Evolutionary conservation across 1,284 basidiomycete species (phyloP).

Genomic region (Mycena citricolor): DNA sequence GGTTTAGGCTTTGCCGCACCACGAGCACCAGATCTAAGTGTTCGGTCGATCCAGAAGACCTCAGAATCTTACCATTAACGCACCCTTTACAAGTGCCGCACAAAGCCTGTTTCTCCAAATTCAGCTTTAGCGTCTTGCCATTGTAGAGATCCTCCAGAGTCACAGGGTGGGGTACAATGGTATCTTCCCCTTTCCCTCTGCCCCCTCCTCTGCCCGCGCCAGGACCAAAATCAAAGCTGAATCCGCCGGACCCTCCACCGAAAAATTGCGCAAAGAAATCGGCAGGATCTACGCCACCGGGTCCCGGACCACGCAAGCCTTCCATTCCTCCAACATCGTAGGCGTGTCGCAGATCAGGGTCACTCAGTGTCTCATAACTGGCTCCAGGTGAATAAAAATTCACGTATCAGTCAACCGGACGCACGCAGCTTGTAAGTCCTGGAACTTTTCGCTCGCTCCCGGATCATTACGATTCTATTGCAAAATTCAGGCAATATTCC

Average conservation of each 20-base stretch:
- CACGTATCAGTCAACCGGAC: constrained; percentile 32
- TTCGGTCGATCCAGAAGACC: constrained; percentile 2
- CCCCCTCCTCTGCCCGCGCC: constrained; percentile 41
- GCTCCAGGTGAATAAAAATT: constrained; percentile 12
- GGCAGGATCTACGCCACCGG: constrained; percentile 47
- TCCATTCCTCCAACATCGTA: constrained; percentile 86
- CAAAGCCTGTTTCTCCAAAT: constrained; percentile 82
- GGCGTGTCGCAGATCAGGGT: constrained; percentile 71
- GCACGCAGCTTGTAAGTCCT: constrained; percentile 85
- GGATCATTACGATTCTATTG: constrained; percentile 79
- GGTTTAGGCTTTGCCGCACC: constrained; percentile 78
- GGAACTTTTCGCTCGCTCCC: constrained; percentile 76
- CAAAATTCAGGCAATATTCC: constrained; percentile 20
- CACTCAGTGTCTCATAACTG: constrained; percentile 86
- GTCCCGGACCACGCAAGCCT: constrained; percentile 54
- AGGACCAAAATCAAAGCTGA: constrained; percentile 55
- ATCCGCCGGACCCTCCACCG: constrained; percentile 42
- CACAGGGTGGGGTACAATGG: constrained; percentile 80
- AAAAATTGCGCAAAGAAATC: constrained; percentile 85
- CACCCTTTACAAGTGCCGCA: constrained; percentile 84
- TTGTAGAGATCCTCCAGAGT: constrained; percentile 92
- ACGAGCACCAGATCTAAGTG: constrained; percentile 72
- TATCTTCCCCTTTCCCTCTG: constrained; percentile 65
- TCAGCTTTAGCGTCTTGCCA: constrained; percentile 88
- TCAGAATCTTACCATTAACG: constrained; percentile 27